Percentiles rank a stretch among this genome's conserved stretches.
Evolutionary conservation across 176 grass and related monocot genomes (phyloP).

Genomic region (Carex kokanica): DNA sequence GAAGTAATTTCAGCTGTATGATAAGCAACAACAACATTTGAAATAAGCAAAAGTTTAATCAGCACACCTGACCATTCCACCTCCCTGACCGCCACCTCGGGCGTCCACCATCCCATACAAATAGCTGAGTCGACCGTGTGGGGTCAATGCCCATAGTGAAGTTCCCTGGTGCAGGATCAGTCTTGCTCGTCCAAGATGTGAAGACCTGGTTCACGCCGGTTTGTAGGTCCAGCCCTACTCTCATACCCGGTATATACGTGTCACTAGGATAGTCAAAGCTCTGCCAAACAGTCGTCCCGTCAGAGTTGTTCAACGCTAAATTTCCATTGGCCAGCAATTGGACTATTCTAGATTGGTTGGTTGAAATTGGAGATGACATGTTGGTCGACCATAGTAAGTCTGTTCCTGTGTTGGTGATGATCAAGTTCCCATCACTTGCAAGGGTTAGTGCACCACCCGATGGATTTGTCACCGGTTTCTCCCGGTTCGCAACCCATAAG

Average conservation of each 20-base stretch:
- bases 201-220: slow-evolving; percentile 41
- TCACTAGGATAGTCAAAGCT: slow-evolving; percentile 77
- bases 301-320: slow-evolving; percentile 32
- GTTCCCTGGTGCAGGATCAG: slow-evolving; percentile 65
- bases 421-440: slow-evolving; percentile 42
- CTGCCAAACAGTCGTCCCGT: slow-evolving; percentile 44
- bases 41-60: not conserved
- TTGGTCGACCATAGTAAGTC: slow-evolving; percentile 63
- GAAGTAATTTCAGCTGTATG: too few relatives aligned
- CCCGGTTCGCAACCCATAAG: slow-evolving; percentile 82
- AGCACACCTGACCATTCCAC: slow-evolving; percentile 40
- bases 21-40: not conserved
- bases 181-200: slow-evolving; percentile 64
- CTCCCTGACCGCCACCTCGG: slow-evolving; percentile 44
- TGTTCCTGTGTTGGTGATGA: slow-evolving; percentile 37
- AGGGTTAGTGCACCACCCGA: slow-evolving; percentile 35
- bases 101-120: slow-evolving; percentile 43
- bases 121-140: slow-evolving; percentile 37
- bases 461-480: slow-evolving; percentile 18
- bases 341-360: slow-evolving; percentile 20
- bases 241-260: slow-evolving; percentile 81
- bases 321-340: slow-evolving; percentile 42
- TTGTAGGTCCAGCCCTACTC: slow-evolving; percentile 27
- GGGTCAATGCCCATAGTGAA: slow-evolving; percentile 79
- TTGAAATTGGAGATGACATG: not conserved